Percentiles rank a stretch among this genome's conserved stretches.
Conservation (phyloP, 2,329 filamentous ascomycete species). For the Aspergillus sp. region DNA sequence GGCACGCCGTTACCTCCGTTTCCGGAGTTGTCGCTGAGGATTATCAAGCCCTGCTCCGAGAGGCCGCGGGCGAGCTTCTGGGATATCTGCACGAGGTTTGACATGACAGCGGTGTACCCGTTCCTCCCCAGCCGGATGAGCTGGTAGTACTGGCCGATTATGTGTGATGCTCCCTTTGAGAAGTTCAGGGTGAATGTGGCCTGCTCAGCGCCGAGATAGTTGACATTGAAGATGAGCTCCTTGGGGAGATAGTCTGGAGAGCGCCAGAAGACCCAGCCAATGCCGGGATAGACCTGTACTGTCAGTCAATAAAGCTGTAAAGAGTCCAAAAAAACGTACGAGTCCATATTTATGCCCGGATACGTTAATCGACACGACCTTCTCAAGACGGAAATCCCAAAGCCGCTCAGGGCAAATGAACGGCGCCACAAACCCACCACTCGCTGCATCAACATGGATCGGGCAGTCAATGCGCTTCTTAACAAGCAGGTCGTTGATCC, state of each 20-base stretch:
- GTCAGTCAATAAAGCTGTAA: neutral
- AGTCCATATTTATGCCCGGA: conserved; percentile 52
- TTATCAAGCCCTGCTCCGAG: conserved; percentile 72
- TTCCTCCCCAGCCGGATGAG: conserved; percentile 68
- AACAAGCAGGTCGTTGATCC: conserved; percentile 65
- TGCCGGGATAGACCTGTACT: conserved; percentile 57
- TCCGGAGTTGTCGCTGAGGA: conserved; percentile 78
- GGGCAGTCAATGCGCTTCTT: conserved; percentile 46
- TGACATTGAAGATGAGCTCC: conserved; percentile 68
- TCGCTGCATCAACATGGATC: conserved; percentile 53
- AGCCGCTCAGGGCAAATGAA: conserved; percentile 38
- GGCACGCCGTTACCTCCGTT: conserved; percentile 64
- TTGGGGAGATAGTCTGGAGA: conserved; percentile 65
- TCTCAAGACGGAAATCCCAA: conserved; percentile 30
- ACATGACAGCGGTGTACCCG: conserved; percentile 63
- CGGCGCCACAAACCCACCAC: conserved; percentile 45
- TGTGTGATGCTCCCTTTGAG: conserved; percentile 67
- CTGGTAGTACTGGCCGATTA: conserved; percentile 73
- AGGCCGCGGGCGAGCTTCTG: conserved; percentile 78
- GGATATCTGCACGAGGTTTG: conserved; percentile 80
- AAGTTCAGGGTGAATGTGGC: conserved; percentile 72
- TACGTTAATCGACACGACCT: conserved; percentile 60
- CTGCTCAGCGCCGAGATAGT: conserved; percentile 71
- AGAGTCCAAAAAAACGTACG: conserved; percentile 26
- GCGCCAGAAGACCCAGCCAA: conserved; percentile 71